A percentile compares a stretch with the other conserved stretches of the same genome.
phyloP scores from a whole-genome alignment of 2,329 filamentous ascomycete genomes.

The Thelonectria blattea region DNA sequence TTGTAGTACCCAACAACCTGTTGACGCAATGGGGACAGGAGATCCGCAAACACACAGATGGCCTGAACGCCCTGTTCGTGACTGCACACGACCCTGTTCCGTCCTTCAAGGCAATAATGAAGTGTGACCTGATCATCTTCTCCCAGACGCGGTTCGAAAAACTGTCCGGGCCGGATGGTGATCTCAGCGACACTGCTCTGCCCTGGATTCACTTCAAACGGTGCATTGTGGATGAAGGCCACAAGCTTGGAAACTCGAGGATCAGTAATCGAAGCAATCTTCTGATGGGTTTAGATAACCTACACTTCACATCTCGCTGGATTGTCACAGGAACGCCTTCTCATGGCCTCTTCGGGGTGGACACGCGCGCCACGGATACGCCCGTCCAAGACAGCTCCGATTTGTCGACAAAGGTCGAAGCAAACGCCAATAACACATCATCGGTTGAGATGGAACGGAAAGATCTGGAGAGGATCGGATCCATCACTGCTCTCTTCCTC shows the following conservation, averaged over 20 bases:
- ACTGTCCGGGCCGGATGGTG: constrained; percentile 48
- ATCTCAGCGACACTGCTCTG: constrained; percentile 61
- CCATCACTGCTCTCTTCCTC: constrained; percentile 73
- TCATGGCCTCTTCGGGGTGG: constrained; percentile 77
- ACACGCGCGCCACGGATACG: constrained; percentile 18
- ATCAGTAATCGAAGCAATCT: constrained; percentile 61
- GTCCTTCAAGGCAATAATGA: constrained; percentile 59
- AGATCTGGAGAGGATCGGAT: constrained; percentile 70
- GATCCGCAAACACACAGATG: constrained; percentile 76
- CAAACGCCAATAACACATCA: constrained; percentile 36
- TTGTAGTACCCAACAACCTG: constrained; percentile 84
- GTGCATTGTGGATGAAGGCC: constrained; percentile 91
- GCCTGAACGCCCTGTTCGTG: constrained; percentile 70
- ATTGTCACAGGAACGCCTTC: constrained; percentile 91
- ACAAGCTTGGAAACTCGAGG: constrained; percentile 75
- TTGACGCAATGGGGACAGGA: constrained; percentile 84
- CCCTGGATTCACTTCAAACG: constrained; percentile 81
- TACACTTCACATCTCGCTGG: constrained; percentile 79
- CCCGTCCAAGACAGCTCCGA: neutral
- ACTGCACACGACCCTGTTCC: constrained; percentile 63
- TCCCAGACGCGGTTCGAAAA: constrained; percentile 75
- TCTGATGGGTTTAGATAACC: constrained; percentile 55
- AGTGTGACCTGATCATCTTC: constrained; percentile 80
- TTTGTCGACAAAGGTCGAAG: constrained; percentile 35
- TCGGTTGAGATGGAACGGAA: constrained; percentile 60